Conservation (phyloP, 129 eudicot species). For the Saposhnikovia divaricata region DNA sequence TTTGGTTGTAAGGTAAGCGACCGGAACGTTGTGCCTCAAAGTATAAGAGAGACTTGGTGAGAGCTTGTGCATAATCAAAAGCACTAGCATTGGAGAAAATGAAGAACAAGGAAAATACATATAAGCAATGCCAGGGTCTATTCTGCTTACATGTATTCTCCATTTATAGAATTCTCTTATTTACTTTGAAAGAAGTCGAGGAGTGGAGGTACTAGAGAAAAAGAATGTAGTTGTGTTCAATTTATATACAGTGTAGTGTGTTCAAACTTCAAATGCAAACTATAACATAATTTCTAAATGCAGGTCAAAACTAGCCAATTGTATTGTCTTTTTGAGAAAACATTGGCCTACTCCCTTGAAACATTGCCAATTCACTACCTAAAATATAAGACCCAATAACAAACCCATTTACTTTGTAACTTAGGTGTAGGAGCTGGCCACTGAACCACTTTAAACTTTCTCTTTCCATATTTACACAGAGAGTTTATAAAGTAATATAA, state of each 20-base stretch:
- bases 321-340: no score
- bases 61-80: slow-evolving; percentile 61
- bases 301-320: no score
- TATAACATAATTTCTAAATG: no score
- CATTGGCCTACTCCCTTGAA: no score
- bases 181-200: neutral
- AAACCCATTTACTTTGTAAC: no score
- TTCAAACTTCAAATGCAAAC: no score
- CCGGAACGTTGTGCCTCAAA: slow-evolving; percentile 96
- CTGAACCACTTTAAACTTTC: no score
- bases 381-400: no score
- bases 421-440: no score
- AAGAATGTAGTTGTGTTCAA: neutral
- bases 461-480: no score
- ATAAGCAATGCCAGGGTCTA: neutral
- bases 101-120: slow-evolving; percentile 21
- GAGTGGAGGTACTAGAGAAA: neutral
- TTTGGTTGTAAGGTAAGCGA: slow-evolving; percentile 79
- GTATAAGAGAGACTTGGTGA: slow-evolving; percentile 62
- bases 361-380: no score
- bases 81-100: slow-evolving; percentile 13
- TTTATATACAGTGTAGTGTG: neutral
- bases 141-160: neutral
- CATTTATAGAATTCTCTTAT: neutral
- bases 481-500: no score